A percentile compares a stretch with the other conserved stretches of the same genome.
phyloP scores from a whole-genome alignment of 768 basidiomycete genomes.

The Lactarius tabidus region DNA sequence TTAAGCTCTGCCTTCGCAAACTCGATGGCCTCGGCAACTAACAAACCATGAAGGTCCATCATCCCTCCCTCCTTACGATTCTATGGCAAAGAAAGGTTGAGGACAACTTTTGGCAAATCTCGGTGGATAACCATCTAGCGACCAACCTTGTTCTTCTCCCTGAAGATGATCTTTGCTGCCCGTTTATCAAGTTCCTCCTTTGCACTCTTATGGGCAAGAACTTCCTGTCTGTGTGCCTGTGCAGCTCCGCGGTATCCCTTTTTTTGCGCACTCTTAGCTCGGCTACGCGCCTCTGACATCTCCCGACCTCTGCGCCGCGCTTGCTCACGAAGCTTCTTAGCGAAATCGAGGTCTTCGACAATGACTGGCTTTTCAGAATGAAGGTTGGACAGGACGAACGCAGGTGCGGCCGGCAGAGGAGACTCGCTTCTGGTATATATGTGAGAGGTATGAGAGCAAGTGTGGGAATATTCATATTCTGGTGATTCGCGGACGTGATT shows the following conservation, averaged over 20 bases:
- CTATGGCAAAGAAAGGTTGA: background rate
- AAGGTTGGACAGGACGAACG: background rate
- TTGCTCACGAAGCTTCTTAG: background rate
- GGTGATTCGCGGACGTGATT: background rate
- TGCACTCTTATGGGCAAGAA: background rate
- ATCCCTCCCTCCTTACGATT: background rate
- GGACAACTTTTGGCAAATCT: background rate
- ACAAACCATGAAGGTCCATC: constrained; percentile 15
- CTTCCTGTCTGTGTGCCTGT: background rate
- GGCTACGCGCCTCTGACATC: background rate
- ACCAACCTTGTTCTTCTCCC: constrained; percentile 15
- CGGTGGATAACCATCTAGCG: background rate
- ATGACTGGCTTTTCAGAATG: background rate
- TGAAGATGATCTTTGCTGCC: constrained; percentile 7
- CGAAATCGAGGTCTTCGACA: background rate
- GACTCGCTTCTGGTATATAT: background rate
- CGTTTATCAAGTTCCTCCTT: background rate
- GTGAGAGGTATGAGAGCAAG: background rate
- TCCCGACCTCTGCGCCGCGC: background rate
- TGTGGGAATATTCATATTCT: background rate
- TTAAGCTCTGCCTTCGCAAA: background rate
- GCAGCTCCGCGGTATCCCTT: background rate
- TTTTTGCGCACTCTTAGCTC: constrained; percentile 1
- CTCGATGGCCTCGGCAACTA: constrained; percentile 1
- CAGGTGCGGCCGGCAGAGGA: background rate